Base-by-base conservation (phyloP, 257 asterid genomes). In the Apocynum venetum region DNA sequence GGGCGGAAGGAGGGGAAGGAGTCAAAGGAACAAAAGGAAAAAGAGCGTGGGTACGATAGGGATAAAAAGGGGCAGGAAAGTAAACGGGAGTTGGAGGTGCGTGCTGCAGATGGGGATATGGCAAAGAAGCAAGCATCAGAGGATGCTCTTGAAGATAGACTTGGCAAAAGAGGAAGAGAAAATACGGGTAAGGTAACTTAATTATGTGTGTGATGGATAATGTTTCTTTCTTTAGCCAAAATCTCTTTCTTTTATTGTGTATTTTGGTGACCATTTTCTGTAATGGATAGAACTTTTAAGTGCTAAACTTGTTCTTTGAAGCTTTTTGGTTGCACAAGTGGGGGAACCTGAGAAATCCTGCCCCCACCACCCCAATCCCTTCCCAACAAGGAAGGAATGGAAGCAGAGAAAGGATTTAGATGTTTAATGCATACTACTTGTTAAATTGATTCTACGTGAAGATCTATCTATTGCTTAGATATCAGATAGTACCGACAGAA, bases 181-280 rank as follows among this genome's bases (percentile, higher is more conserved):
- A 87, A 83, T 87, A 79, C 91, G 73, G 98, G 99, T 95, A 88
- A 88, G 92, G 86, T 91, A 83, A 82, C 90, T 86, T 82, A 69
- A 72, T 71, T 73, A 31, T 60, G 73, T 79, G 81, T 68, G 74
- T 61, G 72, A 75, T 72, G 78, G 78, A 53, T 70, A 53, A 66
- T 35, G 8, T 36, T 71, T 31, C 20, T 81, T 81, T 71, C 60
- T 36, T 61, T 49, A 60, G 64, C 36, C n/a, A 64, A 44, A 78
- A 43, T 53, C 67, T 5, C 40, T 83, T 25, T 63, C 35, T 49
- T 82, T 25, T 56, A n/a, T 64, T 80, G 48, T 60, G 63, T 12
- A 0, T 73, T 61, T 15, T 40, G 56, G 70, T 71, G 66, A 40
- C 8, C 4, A 49, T 41, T 67, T 31, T 8, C 48, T 41, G 36